Base-by-base conservation (phyloP, 805 yeast genomes). In the Suhomyces prunicola region DNA sequence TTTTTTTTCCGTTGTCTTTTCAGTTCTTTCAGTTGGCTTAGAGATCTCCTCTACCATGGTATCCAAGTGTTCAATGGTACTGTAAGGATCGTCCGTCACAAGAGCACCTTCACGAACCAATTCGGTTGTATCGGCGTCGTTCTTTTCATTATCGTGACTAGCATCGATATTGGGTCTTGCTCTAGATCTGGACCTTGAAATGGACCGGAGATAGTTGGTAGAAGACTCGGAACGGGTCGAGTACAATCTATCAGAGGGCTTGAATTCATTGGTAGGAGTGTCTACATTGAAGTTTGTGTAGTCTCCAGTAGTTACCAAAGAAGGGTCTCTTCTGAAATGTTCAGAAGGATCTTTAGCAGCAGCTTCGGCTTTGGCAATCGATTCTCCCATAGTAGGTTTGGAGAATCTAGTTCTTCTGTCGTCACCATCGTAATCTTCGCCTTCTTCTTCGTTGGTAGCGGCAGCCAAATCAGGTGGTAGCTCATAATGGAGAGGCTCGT, bases 141-240 rank as follows among this genome's bases (percentile, higher is more conserved):
- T 64, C 54, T 65, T 62, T 15, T 73, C 72, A 15, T 63, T 63
- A 24, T 65, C 58, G 53, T 71, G 74, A 48, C 65, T 60, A 6
- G 52, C 41, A 23, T 55, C 53, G 29, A 46, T 10, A 15, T 50
- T 54, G 29, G 70, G 64, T 26, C 67, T 65, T 27, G 72, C 74
- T 66, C 87, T 76, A 6, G 87, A 81, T 61, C 88, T 73, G 1
- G 88, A 83, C 65, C 88, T 74, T 1, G 88, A 84, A 45, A 84
- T 82, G 0, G 87, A 81, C 59, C 91, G 78, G 57, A 87, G 72
- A 62, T 85, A 87, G 54, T 81, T 73, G 41, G 80, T 67, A 0
- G 84, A 79, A 15, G 83, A 72, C 41, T 59, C 64, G 0, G 77
- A 61, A 62, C 78, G 60, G 60, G 74, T 57, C 58, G 70, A 67